Evolutionary conservation across 1,284 basidiomycete species (phyloP), one percentile per base, ranked within the genome.

Genomic region (Cryptococcus sp.): DNA sequence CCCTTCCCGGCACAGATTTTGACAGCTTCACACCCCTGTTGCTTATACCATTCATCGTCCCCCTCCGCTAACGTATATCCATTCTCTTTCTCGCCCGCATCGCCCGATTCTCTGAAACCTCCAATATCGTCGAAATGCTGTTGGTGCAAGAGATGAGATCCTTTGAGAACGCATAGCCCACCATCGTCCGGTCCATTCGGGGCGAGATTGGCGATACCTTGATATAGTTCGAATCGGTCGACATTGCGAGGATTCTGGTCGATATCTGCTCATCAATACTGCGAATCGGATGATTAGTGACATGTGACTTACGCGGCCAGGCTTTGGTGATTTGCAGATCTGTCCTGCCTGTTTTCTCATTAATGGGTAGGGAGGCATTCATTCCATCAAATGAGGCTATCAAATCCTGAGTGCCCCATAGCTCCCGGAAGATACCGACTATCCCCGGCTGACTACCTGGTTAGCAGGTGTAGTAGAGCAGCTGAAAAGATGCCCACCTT

Each of bases 401-500:
- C 10, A 75, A 60, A 45, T 75, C 67, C 23, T 69, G 53, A 2
- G 70, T 74, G 7, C 64, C 70, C 64, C 69, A 72, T 23, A 75
- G 55, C 42, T 69, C 49, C 18, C 50, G 50, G 39, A 73, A 74
- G 4, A 62, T 56, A n/a, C 63, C 53, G n/a, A 65, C 48, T 40
- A 73, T 63, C 2, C 53, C 60, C 1, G 56, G 60, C 48, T 72
- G 34, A 4, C 52, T 55, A 18, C 45, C 37, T 31, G 4, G 16
- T 39, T 14, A 39, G 36, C 36, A n/a, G 11, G 11, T 11, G 11
- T 11, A 4, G 5, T 28, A 4, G 28, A 28, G 28, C 4, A n/a
- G n/a, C 5, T 28, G 28, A 4, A 7, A 14, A 24, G 40, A 9
- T 23, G 47, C 52, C 39, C 21, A 54, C 52, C 54, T 54, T 24